Evolutionary conservation across 306 rosid species (phyloP).

Genomic region (Prunus davidiana): DNA sequence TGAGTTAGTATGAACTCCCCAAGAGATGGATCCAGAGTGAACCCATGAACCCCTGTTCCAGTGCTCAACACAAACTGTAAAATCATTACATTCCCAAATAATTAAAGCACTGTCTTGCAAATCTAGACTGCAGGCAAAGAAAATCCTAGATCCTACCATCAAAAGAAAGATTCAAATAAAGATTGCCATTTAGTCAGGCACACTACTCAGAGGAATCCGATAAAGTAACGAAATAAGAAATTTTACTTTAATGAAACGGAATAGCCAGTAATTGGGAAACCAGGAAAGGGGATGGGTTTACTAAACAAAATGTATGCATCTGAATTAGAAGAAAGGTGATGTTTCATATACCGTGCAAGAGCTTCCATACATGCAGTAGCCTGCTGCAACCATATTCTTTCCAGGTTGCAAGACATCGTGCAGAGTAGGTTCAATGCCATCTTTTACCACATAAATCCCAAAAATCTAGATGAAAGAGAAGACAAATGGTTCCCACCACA

Average conservation of each 20-base stretch:
- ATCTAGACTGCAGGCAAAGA: background rate
- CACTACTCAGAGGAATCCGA: background rate
- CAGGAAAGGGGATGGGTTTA: background rate
- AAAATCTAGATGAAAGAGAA: constrained; percentile 58
- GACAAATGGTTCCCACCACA: constrained; percentile 23
- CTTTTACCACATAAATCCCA: constrained; percentile 73
- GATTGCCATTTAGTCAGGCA: background rate
- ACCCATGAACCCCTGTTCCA: constrained; percentile 84
- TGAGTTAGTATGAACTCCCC: constrained; percentile 96
- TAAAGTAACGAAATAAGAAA: background rate
- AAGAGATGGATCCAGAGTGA: constrained; percentile 95
- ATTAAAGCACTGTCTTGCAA: background rate
- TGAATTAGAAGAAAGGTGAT: constrained; percentile 4
- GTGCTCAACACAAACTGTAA: constrained; percentile 78
- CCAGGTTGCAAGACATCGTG: constrained; percentile 93
- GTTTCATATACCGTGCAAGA: constrained; percentile 79
- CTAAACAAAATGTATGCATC: background rate
- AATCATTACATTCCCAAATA: constrained; percentile 20
- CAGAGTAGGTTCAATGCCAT: constrained; percentile 54
- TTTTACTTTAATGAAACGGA: background rate
- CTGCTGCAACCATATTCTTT: constrained; percentile 89
- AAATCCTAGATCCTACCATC: background rate
- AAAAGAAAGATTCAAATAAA: background rate
- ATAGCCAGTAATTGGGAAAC: background rate
- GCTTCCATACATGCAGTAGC: constrained; percentile 99